Evolutionary conservation across 352 stramenopile species (phyloP).

Genomic region (Pelagophyceae sp.): DNA sequence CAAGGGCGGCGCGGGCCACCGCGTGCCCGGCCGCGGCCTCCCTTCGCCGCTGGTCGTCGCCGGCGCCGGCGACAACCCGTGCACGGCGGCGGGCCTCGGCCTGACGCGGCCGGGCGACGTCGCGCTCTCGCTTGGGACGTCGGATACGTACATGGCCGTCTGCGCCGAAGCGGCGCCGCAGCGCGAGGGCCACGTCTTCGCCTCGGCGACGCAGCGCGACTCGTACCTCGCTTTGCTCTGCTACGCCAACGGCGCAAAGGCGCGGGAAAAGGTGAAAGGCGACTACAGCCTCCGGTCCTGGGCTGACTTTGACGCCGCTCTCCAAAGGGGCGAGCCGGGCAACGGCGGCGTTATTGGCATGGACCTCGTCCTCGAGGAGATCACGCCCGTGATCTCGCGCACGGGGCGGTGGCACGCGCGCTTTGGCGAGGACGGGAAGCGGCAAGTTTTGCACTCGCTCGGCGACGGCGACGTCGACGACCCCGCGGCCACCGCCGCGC

Average conservation of each 20-base stretch:
- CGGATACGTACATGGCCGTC: slow-evolving; percentile 30
- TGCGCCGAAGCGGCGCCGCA: neutral
- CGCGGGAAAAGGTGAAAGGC: neutral
- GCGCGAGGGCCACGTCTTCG: slow-evolving; percentile 30
- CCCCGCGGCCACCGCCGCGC: slow-evolving; percentile 1
- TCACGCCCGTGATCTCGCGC: slow-evolving; percentile 11
- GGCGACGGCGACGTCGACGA: slow-evolving; percentile 4
- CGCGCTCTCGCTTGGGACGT: slow-evolving; percentile 31
- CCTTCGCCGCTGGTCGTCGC: slow-evolving; percentile 23
- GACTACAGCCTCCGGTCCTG: slow-evolving; percentile 13
- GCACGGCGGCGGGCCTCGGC: slow-evolving; percentile 27
- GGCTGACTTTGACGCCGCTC: slow-evolving; percentile 17
- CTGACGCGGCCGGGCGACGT: slow-evolving; percentile 28
- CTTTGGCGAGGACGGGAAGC: neutral
- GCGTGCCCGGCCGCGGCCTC: slow-evolving; percentile 16
- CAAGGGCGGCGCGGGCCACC: too few species aligned
- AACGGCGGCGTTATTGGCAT: slow-evolving; percentile 18
- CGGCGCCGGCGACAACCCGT: slow-evolving; percentile 34
- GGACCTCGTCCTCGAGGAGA: slow-evolving; percentile 21
- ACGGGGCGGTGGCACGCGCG: neutral
- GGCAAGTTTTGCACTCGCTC: neutral
- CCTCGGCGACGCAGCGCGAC: slow-evolving; percentile 18
- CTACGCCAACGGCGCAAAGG: slow-evolving; percentile 26
- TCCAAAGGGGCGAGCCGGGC: neutral
- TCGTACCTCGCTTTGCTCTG: slow-evolving; percentile 33